These are phyloP conservation scores for Cladophialophora psammophila DNA, from an alignment of 2,329 filamentous ascomycete genomes.

Conservation along the genomic window DNA sequence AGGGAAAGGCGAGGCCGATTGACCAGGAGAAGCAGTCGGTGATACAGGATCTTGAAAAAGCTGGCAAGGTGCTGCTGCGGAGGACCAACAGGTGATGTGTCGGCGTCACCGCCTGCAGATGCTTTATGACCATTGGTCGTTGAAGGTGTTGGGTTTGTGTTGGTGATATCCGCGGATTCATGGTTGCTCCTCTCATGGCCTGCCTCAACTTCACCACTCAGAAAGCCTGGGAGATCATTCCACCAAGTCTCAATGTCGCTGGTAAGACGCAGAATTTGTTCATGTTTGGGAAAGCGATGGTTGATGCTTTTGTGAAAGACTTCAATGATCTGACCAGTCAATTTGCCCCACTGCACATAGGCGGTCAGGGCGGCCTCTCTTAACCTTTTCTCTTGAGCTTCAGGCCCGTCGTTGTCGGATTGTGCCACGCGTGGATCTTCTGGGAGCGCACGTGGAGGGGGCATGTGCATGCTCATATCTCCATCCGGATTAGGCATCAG, in stretches of 20 bases:
- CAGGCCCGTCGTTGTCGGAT: slow-evolving; percentile 29
- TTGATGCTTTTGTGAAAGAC: slow-evolving; percentile 53
- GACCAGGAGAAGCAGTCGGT: slow-evolving; percentile 51
- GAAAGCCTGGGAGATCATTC: slow-evolving; percentile 47
- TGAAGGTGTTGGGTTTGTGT: neutral
- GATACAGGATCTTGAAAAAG: slow-evolving; percentile 53
- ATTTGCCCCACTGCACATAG: slow-evolving; percentile 50
- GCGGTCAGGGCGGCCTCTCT: slow-evolving; percentile 48
- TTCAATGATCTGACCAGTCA: slow-evolving; percentile 51
- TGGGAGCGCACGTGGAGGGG: slow-evolving; percentile 22
- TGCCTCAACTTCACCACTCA: slow-evolving; percentile 34
- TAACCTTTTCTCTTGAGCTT: slow-evolving; percentile 36
- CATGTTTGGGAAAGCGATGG: slow-evolving; percentile 49
- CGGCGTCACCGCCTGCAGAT: neutral
- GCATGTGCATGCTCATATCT: slow-evolving; percentile 38
- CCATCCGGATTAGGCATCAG: slow-evolving; percentile 24
- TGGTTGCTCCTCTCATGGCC: slow-evolving; percentile 13
- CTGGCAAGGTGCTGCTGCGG: slow-evolving; percentile 40
- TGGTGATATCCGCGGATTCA: slow-evolving; percentile 8
- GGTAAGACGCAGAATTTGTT: slow-evolving; percentile 48
- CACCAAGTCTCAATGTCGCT: slow-evolving; percentile 54
- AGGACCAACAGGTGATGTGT: slow-evolving; percentile 11
- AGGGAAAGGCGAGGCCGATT: slow-evolving; percentile 51
- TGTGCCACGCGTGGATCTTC: slow-evolving; percentile 24
- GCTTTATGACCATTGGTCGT: slow-evolving; percentile 13